Evolutionary conservation across 2,329 filamentous ascomycete species (phyloP), one percentile per base, ranked within the genome.

Genomic region (Helotiales sp.): DNA sequence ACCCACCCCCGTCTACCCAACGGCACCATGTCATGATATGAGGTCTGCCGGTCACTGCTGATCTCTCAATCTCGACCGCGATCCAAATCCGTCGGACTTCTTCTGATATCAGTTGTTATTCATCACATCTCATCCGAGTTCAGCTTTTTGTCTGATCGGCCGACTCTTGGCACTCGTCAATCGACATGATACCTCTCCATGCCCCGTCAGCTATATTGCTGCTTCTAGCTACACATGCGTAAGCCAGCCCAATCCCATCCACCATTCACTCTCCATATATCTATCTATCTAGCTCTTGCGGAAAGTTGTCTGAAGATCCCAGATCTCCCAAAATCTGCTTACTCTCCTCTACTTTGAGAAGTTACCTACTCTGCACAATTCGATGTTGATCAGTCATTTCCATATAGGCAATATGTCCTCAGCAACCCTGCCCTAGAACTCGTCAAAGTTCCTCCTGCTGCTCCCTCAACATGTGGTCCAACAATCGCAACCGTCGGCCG

Each of bases 401-500:
- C n/a, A 60, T 47, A 60, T 32, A 60, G 57, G 40, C 40, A 61
- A 22, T 63, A 64, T 24, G 59, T 57, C 20, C 20, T 40, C 32
- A 32, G 54, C 20, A 57, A 57, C 52, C 8, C 54, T 37, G 54
- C 30, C 24, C 20, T 20, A 24, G 30, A 57, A 22, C 32, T 57
- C 32, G 32, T 57, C 20, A 7, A 20, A 37, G n/a, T 32, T 40
- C n/a, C 32, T 26, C 30, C 54, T 24, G 8, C 32, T 40, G 8
- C 32, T 40, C 54, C 45, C 26, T 34, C 20, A 3, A 65, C 63
- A 15, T 66, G 66, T 49, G 57, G 61, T 20, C 59, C 64, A 55
- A 68, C 65, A 11, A 43, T 67, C 34, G 64, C 65, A 45, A 69
- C 54, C 11, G 57, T 68, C n/a, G 61, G 65, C 47, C 66, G 63